Percentiles rank a stretch among this genome's conserved stretches.
phyloP scores from a whole-genome alignment of 805 yeast genomes.

The Lipomyces kockii region DNA sequence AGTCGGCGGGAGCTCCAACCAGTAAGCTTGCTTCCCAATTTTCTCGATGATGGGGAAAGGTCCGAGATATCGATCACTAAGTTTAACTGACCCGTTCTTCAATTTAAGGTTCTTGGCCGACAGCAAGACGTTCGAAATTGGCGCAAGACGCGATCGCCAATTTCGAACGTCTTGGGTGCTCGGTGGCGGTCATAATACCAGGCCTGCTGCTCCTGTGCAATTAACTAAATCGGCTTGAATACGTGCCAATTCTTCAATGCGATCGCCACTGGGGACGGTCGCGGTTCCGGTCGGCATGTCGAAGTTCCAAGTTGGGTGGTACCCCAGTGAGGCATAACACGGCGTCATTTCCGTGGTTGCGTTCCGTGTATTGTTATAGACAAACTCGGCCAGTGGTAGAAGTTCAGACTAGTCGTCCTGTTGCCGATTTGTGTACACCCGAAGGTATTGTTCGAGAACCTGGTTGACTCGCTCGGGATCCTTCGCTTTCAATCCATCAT shows the following conservation, averaged over 20 bases:
- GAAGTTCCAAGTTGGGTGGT: neutral
- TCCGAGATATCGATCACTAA: neutral
- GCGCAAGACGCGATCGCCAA: too few species aligned
- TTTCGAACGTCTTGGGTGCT: neutral
- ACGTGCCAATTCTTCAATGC: neutral
- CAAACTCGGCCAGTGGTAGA: neutral
- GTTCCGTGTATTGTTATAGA: neutral
- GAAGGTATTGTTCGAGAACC: neutral
- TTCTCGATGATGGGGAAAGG: neutral
- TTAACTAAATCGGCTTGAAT: neutral
- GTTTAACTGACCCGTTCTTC: neutral
- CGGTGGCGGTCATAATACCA: neutral
- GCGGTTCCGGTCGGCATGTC: neutral
- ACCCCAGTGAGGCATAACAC: neutral
- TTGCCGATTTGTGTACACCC: neutral
- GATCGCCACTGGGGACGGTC: neutral
- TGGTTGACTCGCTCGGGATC: neutral
- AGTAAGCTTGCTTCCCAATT: neutral
- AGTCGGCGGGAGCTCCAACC: neutral
- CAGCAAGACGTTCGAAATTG: neutral
- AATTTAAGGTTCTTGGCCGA: neutral
- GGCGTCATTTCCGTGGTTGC: neutral
- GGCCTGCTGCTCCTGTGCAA: neutral
- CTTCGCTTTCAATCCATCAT: too few species aligned
- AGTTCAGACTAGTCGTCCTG: neutral